Percentiles rank a stretch among this genome's conserved stretches.
These are phyloP conservation scores for Albugo candida DNA, from an alignment of 352 stramenopile species.

Conservation along the genomic window DNA sequence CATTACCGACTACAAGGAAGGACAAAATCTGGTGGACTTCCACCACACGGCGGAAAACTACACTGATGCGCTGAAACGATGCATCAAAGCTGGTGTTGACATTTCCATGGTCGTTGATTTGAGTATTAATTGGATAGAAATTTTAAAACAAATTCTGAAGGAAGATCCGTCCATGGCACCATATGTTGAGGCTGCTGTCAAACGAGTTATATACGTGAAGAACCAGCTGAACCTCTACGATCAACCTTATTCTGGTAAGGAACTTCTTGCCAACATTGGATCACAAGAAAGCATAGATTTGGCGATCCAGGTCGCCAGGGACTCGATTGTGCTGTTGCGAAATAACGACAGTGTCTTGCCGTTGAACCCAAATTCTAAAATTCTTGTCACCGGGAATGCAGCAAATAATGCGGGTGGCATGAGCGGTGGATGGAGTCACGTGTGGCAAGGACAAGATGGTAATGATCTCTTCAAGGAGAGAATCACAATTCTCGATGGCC, in stretches of 20 bases:
- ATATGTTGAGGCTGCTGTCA: conserved; percentile 6
- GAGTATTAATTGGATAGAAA: conserved; percentile 12
- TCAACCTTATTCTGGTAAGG: conserved; percentile 8
- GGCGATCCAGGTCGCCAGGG: conserved; percentile 8
- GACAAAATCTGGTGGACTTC: conserved; percentile 39
- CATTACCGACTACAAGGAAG: conserved; percentile 73
- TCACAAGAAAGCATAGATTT: conserved; percentile 3
- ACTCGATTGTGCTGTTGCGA: conserved; percentile 12
- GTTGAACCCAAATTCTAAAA: not conserved
- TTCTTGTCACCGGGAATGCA: conserved; percentile 12
- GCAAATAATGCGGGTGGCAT: conserved; percentile 15
- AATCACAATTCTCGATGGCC: conserved; percentile 12
- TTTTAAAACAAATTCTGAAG: conserved; percentile 7
- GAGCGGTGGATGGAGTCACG: conserved; percentile 18
- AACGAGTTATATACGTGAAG: conserved; percentile 12
- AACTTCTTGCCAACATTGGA: conserved; percentile 5
- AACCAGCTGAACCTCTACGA: conserved; percentile 10
- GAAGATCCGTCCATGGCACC: conserved; percentile 4
- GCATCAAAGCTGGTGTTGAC: conserved; percentile 51
- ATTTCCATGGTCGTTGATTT: conserved; percentile 50
- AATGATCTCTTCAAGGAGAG: conserved; percentile 17
- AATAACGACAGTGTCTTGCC: conserved; percentile 8
- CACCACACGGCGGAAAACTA: conserved; percentile 25
- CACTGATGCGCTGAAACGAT: conserved; percentile 18
- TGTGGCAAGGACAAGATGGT: conserved; percentile 16